A percentile compares a stretch with the other conserved stretches of the same genome.
Conservation (phyloP, 257 asterid species). For the Rhazya stricta region DNA sequence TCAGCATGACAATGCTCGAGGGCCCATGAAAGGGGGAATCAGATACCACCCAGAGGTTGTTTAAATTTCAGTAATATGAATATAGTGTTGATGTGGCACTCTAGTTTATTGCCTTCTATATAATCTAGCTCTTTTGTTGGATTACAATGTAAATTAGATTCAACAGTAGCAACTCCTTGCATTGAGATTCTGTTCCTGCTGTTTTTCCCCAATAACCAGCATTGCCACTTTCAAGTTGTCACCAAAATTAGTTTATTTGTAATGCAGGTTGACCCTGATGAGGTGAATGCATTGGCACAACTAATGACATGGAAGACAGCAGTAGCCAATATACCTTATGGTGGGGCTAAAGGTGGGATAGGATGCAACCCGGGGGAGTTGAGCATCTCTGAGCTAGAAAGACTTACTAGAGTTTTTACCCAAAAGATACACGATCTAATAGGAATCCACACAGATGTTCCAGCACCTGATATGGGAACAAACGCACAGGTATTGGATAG, state of each 20-base stretch:
- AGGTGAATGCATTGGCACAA: conserved; percentile 91
- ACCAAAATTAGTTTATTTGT: background rate
- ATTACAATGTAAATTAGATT: background rate
- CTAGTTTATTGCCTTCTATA: background rate
- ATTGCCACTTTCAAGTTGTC: background rate
- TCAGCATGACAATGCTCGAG: conserved; percentile 91
- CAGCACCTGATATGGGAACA: conserved; percentile 78
- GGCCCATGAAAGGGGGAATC: conserved; percentile 98
- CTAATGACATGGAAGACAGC: conserved; percentile 99
- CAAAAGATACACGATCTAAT: conserved; percentile 59
- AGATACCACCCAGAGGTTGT: conserved; percentile 91
- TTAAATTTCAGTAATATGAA: background rate
- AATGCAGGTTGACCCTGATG: conserved; percentile 83
- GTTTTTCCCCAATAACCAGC: background rate
- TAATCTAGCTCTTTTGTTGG: background rate
- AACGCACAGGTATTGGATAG: conserved; percentile 34
- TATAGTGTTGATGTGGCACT: background rate
- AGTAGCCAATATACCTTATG: conserved; percentile 89
- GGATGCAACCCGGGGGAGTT: conserved; percentile 76
- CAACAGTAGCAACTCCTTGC: background rate
- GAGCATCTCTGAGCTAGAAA: conserved; percentile 68
- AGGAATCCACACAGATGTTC: conserved; percentile 60
- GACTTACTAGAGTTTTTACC: conserved; percentile 55
- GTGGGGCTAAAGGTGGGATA: conserved; percentile 97
- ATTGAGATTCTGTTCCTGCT: background rate